phyloP scores from a whole-genome alignment of 768 basidiomycete genomes.

The Mycena capillaripes region DNA sequence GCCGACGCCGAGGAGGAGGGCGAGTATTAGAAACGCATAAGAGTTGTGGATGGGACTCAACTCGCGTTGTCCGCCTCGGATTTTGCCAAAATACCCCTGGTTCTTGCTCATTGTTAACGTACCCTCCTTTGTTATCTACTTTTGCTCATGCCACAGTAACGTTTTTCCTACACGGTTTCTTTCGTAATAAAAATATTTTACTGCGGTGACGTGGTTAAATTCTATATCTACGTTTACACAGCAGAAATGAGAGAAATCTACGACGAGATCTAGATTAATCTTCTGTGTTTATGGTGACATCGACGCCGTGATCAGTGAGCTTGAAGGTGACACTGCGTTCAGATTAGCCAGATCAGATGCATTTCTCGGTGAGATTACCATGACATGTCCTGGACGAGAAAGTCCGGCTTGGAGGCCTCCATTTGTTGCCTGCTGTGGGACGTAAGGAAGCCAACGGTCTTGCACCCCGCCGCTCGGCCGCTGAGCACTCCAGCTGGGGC shows the following conservation, averaged over 20 bases:
- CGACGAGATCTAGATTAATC: constrained; percentile 6
- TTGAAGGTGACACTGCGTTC: constrained; percentile 50
- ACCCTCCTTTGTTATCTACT: constrained; percentile 22
- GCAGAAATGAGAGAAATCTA: constrained; percentile 31
- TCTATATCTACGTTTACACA: not conserved
- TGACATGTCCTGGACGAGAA: constrained; percentile 80
- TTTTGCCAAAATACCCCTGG: constrained; percentile 32
- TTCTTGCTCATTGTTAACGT: constrained; percentile 34
- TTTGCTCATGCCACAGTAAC: constrained; percentile 28
- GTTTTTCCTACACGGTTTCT: constrained; percentile 26
- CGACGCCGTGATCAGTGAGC: constrained; percentile 55
- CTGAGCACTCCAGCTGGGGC: constrained; percentile 89
- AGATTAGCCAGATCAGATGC: not conserved
- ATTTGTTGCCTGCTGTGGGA: constrained; percentile 81
- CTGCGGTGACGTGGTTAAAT: constrained; percentile 37
- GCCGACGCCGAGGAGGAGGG: constrained; percentile 65
- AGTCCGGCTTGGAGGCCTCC: constrained; percentile 72
- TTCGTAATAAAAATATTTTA: constrained; percentile 45
- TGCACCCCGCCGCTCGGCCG: constrained; percentile 86
- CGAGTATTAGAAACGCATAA: constrained; percentile 58
- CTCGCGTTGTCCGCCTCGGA: too few relatives aligned
- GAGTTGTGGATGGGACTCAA: constrained; percentile 33
- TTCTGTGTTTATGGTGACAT: constrained; percentile 58
- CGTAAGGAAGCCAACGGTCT: constrained; percentile 87
- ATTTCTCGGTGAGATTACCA: constrained; percentile 59